Base-by-base conservation (phyloP, 768 basidiomycete species). In the Mycena rebaudengoi region DNA sequence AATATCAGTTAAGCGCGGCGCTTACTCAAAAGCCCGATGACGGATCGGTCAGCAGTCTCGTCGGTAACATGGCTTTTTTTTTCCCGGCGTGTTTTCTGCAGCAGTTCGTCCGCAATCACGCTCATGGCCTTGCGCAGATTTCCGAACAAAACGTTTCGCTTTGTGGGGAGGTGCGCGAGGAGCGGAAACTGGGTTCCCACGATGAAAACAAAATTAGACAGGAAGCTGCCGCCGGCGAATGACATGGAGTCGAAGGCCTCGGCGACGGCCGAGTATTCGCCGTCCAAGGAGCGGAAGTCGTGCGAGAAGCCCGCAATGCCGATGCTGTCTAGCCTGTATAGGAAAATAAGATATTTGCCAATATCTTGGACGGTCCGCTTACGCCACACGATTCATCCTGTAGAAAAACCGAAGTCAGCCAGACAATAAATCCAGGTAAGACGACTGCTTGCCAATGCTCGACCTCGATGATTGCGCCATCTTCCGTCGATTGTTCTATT, bases 281-380 rank as follows among this genome's bases (percentile, higher is more conserved):
- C 81, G 2, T 77, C 74, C 18, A 85, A 73, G 0, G 80, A 70
- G 10, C 76, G 76, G 60, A 84, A 84, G 64, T 83, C 75, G 68
- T 83, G 80, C 7, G 80, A 77, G 67, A 84, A 82, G 0, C 83
- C 78, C 4, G 80, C 80, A 45, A 81, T 78, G 11, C 83, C 82
- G 49, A 83, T 76, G 46, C 74, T 78, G 65, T 85, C 83, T 4
- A 84, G 72, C 2, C 81, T 82, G n/a, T 18, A 45, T 35, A 1
- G 26, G 3, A 37, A 14, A 35, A 7, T 46, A 21, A 60, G 41
- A 23, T 5, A 39, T 7, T 6, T 0, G 5, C 10, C 5, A 7
- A 30, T 5, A 29, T 18, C 7, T 32, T 13, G 18, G 13, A 51
- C 74, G 25, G 18, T 6, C 25, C 43, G 37, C 46, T 16, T 64